Conservation (phyloP, 257 asterid species). For the Plantago major region DNA sequence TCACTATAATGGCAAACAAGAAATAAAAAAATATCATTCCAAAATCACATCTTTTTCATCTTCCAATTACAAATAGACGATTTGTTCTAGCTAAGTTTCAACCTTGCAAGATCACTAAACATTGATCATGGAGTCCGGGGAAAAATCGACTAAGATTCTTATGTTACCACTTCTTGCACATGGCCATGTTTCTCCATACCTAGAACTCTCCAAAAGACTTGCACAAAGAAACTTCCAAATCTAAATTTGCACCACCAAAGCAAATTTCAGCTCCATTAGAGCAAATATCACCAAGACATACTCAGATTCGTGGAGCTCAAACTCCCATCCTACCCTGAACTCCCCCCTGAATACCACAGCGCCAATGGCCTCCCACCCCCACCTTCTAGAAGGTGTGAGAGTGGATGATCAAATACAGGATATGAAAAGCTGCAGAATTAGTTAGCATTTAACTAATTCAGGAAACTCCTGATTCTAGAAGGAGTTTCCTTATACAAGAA, state of each 20-base stretch:
- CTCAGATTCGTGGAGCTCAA: conserved; percentile 28
- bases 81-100: not conserved
- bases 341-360: conserved; percentile 35
- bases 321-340: conserved; percentile 20
- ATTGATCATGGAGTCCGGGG: conserved; percentile 39
- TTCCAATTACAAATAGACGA: too few species aligned
- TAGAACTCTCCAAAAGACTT: conserved; percentile 40
- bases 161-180: conserved; percentile 49
- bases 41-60: too few species aligned
- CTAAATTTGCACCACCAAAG: conserved; percentile 30
- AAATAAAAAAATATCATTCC: too few species aligned
- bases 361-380: conserved; percentile 43
- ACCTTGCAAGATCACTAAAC: not conserved
- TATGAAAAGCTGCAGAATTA: too few species aligned
- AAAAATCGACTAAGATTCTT: conserved; percentile 25
- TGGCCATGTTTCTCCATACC: conserved; percentile 38
- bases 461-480: too few species aligned
- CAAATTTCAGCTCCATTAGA: conserved; percentile 25
- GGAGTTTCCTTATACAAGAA: too few species aligned
- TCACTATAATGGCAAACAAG: too few species aligned
- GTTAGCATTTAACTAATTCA: too few species aligned
- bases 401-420: too few species aligned
- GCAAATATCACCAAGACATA: conserved; percentile 21
- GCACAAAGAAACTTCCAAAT: conserved; percentile 24
- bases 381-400: conserved; percentile 27